phyloP scores from a whole-genome alignment of 345 rosid species.

The Brassica carinata region DNA sequence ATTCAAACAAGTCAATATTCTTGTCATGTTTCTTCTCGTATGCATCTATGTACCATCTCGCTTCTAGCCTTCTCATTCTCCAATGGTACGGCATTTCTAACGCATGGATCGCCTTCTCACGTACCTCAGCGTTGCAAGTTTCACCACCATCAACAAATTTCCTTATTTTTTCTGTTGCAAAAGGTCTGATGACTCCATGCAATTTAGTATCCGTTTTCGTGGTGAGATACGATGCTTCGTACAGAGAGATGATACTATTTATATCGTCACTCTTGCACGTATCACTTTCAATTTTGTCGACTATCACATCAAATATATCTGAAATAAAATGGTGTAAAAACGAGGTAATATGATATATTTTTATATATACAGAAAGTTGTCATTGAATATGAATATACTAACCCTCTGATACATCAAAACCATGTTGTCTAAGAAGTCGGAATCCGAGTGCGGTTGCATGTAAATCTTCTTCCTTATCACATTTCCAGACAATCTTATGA shows the following conservation, averaged over 20 bases:
- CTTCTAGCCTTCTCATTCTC: background rate
- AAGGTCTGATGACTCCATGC: background rate
- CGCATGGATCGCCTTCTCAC: background rate
- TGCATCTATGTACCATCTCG: background rate
- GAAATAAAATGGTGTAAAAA: background rate
- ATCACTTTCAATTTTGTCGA: background rate
- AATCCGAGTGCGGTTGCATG: background rate
- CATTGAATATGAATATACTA: background rate
- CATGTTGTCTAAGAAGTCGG: background rate
- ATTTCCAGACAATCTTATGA: background rate
- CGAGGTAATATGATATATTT: background rate
- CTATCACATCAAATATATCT: background rate
- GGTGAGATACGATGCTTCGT: background rate
- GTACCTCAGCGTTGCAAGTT: background rate
- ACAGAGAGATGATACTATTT: background rate
- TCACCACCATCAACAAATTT: background rate
- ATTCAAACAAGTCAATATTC: background rate
- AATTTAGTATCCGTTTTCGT: background rate
- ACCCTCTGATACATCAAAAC: background rate
- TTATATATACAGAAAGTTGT: background rate
- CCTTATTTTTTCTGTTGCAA: background rate
- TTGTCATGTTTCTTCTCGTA: background rate
- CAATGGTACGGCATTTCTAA: background rate
- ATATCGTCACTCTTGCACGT: background rate
- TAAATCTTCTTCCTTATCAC: background rate